These are phyloP conservation scores for Acanthamoeba royreba DNA, from an alignment of 208 protist genomes.

Conservation along the genomic window DNA sequence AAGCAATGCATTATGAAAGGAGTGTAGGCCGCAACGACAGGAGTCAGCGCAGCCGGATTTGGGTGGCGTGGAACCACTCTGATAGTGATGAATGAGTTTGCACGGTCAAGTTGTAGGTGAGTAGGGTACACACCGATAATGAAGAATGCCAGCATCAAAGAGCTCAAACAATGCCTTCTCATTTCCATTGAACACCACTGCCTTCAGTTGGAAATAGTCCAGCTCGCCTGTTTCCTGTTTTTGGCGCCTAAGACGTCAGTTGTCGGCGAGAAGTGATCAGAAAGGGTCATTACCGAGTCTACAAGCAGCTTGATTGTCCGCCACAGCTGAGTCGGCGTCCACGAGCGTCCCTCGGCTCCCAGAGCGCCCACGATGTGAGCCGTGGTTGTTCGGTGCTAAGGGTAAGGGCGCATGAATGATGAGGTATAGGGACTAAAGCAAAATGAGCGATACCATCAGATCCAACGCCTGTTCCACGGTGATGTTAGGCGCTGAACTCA, in stretches of 20 bases:
- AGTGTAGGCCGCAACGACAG: neutral
- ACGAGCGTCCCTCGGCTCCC: neutral
- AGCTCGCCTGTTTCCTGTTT: neutral
- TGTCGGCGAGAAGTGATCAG: neutral
- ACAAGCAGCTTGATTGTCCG: neutral
- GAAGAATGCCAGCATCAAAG: conserved; percentile 21
- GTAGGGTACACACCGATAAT: neutral
- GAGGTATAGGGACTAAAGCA: neutral
- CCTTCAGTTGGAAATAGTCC: conserved; percentile 33
- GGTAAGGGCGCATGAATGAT: neutral
- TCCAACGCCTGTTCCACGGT: neutral
- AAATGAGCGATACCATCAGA: neutral
- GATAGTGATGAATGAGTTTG: neutral
- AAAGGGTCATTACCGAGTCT: neutral
- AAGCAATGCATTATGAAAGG: conserved; percentile 22
- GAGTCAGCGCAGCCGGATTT: neutral
- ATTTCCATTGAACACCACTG: neutral
- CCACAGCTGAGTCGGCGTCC: conserved; percentile 12
- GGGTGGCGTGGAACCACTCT: neutral
- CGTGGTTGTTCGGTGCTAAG: neutral
- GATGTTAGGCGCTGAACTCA: neutral
- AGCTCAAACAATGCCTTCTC: neutral
- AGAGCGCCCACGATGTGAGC: neutral
- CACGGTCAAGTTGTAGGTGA: neutral
- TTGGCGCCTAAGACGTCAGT: neutral